Percentiles rank a stretch among this genome's conserved stretches.
Conservation (phyloP, 306 rosid species). For the Biancaea sappan region DNA sequence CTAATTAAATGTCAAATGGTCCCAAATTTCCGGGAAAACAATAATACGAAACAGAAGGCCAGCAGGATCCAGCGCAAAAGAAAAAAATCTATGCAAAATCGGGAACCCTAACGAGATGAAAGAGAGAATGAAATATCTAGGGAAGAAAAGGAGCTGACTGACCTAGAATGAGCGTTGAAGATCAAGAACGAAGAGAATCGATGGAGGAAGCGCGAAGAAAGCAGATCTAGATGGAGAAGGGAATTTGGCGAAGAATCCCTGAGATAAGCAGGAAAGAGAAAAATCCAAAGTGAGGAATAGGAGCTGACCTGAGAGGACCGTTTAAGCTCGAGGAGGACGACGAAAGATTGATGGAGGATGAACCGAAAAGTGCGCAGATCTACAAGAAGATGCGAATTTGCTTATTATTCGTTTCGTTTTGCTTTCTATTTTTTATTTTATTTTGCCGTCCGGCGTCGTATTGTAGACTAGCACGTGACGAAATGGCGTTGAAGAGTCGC, state of each 20-base stretch:
- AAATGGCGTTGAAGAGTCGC: not conserved
- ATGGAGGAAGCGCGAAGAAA: constrained; percentile 44
- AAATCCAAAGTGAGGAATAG: not conserved
- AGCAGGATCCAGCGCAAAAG: constrained; percentile 14
- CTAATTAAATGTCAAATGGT: not conserved
- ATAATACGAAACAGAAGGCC: not conserved
- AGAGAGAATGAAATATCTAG: not conserved
- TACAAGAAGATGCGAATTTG: constrained; percentile 27
- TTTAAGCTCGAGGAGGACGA: not conserved
- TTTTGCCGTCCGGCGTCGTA: not conserved
- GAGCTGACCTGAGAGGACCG: constrained; percentile 16
- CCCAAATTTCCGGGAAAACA: not conserved
- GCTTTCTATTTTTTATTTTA: not conserved
- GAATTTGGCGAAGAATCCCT: not conserved
- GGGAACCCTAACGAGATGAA: constrained; percentile 18
- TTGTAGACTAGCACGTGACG: no score
- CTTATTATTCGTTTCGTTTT: not conserved
- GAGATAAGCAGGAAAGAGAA: not conserved
- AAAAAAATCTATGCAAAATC: not conserved
- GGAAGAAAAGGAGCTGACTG: constrained; percentile 49
- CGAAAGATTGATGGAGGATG: not conserved
- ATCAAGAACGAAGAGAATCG: constrained; percentile 36
- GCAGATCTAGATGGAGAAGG: constrained; percentile 56
- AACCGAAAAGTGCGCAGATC: constrained; percentile 9
- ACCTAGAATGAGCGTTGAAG: constrained; percentile 39